Evolutionary conservation across 164 flowering plant species (phyloP).

Genomic region (Stephania yunnanensis): DNA sequence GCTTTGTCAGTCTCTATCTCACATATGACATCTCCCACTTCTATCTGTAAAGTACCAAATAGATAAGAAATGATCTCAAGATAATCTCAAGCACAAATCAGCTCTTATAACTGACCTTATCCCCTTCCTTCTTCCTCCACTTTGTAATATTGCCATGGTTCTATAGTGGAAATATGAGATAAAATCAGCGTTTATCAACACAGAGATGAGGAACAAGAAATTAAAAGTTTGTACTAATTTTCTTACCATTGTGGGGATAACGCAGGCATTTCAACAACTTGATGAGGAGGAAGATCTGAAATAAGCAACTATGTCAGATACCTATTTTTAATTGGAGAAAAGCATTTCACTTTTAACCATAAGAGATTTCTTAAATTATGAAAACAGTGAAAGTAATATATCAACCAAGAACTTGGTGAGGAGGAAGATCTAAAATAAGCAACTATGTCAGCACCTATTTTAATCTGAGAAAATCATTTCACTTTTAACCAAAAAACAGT

Average conservation of each 20-base stretch:
- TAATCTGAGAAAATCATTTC: background rate
- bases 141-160: conserved; percentile 83
- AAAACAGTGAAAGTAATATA: no score
- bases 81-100: background rate
- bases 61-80: conserved; percentile 1
- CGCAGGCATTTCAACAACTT: conserved; percentile 79
- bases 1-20: conserved; percentile 99
- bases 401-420: no score
- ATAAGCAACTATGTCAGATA: background rate
- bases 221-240: background rate
- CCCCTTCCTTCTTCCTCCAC: conserved; percentile 89
- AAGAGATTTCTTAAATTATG: background rate
- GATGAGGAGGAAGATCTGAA: conserved; percentile 55
- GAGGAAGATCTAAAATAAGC: conserved; percentile 24
- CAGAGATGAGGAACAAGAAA: conserved; percentile 12
- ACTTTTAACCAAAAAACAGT: background rate
- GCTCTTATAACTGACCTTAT: conserved; percentile 49
- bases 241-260: conserved; percentile 90
- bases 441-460: background rate
- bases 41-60: conserved; percentile 50
- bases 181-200: background rate
- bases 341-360: background rate
- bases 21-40: conserved; percentile 83
- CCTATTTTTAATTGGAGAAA: background rate
- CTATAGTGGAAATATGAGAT: conserved; percentile 30